Base-by-base conservation (phyloP, 1,139 yeast genomes). In the Citeromyces hawaiiensis region DNA sequence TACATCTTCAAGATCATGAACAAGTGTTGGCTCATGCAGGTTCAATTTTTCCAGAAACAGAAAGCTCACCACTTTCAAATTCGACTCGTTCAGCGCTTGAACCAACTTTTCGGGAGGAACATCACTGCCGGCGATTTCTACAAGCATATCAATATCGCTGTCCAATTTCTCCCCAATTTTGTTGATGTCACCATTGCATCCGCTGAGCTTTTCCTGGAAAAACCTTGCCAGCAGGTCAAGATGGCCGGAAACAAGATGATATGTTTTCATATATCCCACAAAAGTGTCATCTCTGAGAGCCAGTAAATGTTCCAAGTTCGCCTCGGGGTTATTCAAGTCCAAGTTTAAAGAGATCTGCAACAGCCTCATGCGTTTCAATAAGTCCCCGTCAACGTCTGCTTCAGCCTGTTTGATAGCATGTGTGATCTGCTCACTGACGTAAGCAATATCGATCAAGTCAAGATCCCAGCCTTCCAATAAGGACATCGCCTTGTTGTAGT, bases 281-380 rank as follows among this genome's bases (percentile, higher is more conserved):
- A 77, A 69, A n/a, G 68, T 51, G 0, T 64, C 54, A 51, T 83
- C 87, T 44, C 68, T 63, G 25, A 81, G 56, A 19, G 55, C 56
- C 9, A 81, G 63, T 47, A 83, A 59, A 52, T 83, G 88, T 0
- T 64, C 63, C 2, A 82, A 76, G 0, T 95, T 86, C 31, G 68
- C 66, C 6, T 63, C 59, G 2, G 81, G 83, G 36, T 80, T 80
- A 16, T 71, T 70, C 0, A 76, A 59, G 37, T 66, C 63, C 9
- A 79, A 61, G 47, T 79, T 81, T 8, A 86, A 51, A 15, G 66
- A 61, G 7, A 83, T 73, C 29, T 83, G 60, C 29, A 71, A 63
- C 38, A 66, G 59, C 40, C 83, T 63, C 23, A 78, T 57, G 5
- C 45, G 43, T 34, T 25, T 57, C 41, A 9, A 43, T 31, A 17